Percentiles rank a stretch among this genome's conserved stretches.
phyloP scores from a whole-genome alignment of 495 filamentous ascomycete genomes.

The Penicillium pulvis region DNA sequence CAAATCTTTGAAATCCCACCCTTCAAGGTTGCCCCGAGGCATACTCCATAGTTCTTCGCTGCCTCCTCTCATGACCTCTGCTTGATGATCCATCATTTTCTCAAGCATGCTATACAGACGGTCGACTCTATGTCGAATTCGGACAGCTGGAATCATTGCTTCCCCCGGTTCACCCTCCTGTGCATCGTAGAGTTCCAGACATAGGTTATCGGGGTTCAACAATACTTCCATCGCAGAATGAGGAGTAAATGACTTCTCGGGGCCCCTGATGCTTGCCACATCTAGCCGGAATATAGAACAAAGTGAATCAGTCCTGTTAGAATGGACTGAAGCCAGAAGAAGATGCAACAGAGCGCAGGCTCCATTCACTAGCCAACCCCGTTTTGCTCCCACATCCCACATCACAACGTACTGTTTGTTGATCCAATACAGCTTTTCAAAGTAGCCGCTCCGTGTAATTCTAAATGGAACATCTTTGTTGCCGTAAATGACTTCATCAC shows the following conservation, averaged over 20 bases:
- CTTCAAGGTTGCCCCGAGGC: not conserved
- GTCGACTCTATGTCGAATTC: not conserved
- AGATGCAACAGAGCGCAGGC: not conserved
- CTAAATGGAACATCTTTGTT: not conserved
- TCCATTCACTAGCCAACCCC: not conserved
- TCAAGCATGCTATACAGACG: not conserved
- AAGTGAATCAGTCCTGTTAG: not conserved
- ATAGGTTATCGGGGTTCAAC: not conserved
- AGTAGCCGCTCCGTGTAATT: not conserved
- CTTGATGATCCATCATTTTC: not conserved
- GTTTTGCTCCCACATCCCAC: not conserved
- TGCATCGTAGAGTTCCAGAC: not conserved
- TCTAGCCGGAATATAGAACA: not conserved
- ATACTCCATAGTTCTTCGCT: not conserved
- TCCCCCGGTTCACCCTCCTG: not conserved
- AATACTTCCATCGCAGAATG: not conserved
- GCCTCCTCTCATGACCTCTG: not conserved
- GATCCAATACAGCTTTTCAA: not conserved
- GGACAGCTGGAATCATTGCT: not conserved
- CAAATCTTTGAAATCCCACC: not conserved
- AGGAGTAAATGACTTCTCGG: not conserved
- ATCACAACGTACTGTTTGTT: not conserved
- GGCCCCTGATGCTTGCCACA: not conserved
- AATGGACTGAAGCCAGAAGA: not conserved
- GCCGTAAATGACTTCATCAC: not conserved